phyloP scores from a whole-genome alignment of 331 rosid genomes.

The Malus hybrid region DNA sequence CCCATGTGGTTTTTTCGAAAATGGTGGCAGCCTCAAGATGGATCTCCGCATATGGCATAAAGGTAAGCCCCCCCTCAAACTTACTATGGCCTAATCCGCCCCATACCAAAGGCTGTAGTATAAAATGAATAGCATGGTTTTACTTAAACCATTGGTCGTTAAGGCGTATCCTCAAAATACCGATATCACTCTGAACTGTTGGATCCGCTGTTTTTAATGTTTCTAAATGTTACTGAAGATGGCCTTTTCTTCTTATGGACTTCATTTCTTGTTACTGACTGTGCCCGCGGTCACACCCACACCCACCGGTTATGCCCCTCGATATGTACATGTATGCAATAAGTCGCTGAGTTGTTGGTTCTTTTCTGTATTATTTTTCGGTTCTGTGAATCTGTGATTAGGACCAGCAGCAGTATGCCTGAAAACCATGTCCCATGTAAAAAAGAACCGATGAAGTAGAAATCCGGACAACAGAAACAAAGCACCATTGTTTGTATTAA shows the following conservation, averaged over 20 bases:
- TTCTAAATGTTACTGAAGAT: background rate
- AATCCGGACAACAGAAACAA: too few species aligned
- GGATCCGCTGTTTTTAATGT: background rate
- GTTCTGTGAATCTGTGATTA: too few species aligned
- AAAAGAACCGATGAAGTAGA: too few species aligned
- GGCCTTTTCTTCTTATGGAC: background rate
- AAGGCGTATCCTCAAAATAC: too few species aligned
- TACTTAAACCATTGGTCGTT: background rate
- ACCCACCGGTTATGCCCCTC: background rate
- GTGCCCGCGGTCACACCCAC: background rate
- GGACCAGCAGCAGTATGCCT: too few species aligned
- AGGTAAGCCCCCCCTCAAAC: background rate
- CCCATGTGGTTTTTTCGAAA: constrained; percentile 27
- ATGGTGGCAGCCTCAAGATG: constrained; percentile 23
- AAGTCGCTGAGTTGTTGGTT: too few species aligned
- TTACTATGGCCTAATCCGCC: too few species aligned
- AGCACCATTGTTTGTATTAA: too few species aligned
- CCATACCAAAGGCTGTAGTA: background rate
- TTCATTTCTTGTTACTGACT: background rate
- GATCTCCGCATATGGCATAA: constrained; percentile 35
- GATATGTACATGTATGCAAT: background rate
- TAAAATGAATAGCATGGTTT: background rate
- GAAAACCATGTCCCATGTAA: too few species aligned
- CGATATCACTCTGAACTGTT: background rate
- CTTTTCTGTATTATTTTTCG: too few species aligned